Evolutionary conservation across 768 basidiomycete genomes (phyloP).

Genomic region (Leccinum subgranulosum): DNA sequence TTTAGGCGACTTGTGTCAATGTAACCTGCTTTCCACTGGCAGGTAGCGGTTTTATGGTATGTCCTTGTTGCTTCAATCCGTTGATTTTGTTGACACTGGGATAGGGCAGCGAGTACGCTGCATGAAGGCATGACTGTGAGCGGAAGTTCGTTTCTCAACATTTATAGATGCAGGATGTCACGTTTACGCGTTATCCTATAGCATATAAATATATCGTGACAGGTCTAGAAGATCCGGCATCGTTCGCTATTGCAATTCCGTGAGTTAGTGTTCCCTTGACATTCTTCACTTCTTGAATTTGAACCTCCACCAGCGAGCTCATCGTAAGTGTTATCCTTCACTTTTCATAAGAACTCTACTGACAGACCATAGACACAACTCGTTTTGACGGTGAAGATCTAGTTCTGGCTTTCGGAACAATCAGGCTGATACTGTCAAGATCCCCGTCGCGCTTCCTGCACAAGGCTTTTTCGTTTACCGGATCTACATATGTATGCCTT

Average conservation of each 20-base stretch:
- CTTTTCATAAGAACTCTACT: background rate
- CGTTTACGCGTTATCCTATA: background rate
- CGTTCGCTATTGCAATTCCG: background rate
- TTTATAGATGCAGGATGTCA: too few species aligned
- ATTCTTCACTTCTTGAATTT: background rate
- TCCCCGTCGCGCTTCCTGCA: background rate
- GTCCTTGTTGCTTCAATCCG: too few species aligned
- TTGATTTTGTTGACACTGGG: background rate
- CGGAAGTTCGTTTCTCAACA: constrained; percentile 4
- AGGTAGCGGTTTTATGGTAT: constrained; percentile 8
- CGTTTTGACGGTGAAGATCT: constrained; percentile 1
- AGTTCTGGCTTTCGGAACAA: background rate
- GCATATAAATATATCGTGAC: constrained; percentile 2
- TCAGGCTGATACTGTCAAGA: background rate
- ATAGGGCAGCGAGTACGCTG: constrained; percentile 4
- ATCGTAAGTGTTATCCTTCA: background rate
- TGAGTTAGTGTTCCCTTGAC: background rate
- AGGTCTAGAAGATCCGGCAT: background rate
- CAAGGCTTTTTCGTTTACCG: constrained; percentile 9
- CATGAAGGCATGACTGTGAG: constrained; percentile 2
- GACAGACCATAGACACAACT: constrained; percentile 1
- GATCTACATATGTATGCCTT: constrained; percentile 5
- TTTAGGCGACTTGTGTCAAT: background rate
- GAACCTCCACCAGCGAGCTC: constrained; percentile 1
- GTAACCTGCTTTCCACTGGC: background rate